Conservation (phyloP, 2,329 filamentous ascomycete species). For the Scedosporium apiospermum region DNA sequence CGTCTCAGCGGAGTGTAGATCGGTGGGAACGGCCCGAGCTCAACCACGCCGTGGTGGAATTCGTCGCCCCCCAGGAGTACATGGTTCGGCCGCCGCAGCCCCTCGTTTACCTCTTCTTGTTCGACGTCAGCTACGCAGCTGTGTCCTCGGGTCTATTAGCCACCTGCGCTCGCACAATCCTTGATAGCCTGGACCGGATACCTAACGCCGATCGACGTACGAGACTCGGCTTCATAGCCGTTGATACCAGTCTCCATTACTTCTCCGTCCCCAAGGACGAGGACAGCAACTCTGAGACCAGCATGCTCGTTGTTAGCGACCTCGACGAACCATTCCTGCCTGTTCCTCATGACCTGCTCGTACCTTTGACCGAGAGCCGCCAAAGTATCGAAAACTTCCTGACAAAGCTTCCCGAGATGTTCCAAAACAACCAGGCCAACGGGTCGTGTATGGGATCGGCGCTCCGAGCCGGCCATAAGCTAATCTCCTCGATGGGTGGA, state of each 20-base stretch:
- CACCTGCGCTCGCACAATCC: slow-evolving; percentile 83
- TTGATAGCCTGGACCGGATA: slow-evolving; percentile 92
- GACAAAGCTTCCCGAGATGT: slow-evolving; percentile 88
- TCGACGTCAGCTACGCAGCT: slow-evolving; percentile 86
- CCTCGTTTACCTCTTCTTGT: slow-evolving; percentile 88
- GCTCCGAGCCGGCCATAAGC: slow-evolving; percentile 84
- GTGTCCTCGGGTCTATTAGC: slow-evolving; percentile 86
- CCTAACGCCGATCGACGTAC: slow-evolving; percentile 95
- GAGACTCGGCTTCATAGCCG: slow-evolving; percentile 86
- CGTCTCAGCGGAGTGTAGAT: slow-evolving; percentile 82
- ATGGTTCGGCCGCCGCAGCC: slow-evolving; percentile 98
- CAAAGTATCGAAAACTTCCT: slow-evolving; percentile 89
- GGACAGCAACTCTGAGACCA: slow-evolving; percentile 74
- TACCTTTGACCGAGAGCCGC: slow-evolving; percentile 80
- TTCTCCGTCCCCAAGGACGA: slow-evolving; percentile 88
- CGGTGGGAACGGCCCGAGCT: slow-evolving; percentile 86
- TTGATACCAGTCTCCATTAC: slow-evolving; percentile 91
- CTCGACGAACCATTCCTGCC: slow-evolving; percentile 94
- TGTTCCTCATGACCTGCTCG: slow-evolving; percentile 82
- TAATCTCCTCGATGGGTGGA: slow-evolving; percentile 87
- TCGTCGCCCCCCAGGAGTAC: slow-evolving; percentile 96
- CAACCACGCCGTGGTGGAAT: slow-evolving; percentile 95
- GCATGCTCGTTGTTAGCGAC: slow-evolving; percentile 90
- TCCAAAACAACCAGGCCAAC: slow-evolving; percentile 83
- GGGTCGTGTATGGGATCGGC: slow-evolving; percentile 94